Base-by-base conservation (phyloP, 257 asterid species). In the Striga asiatica region DNA sequence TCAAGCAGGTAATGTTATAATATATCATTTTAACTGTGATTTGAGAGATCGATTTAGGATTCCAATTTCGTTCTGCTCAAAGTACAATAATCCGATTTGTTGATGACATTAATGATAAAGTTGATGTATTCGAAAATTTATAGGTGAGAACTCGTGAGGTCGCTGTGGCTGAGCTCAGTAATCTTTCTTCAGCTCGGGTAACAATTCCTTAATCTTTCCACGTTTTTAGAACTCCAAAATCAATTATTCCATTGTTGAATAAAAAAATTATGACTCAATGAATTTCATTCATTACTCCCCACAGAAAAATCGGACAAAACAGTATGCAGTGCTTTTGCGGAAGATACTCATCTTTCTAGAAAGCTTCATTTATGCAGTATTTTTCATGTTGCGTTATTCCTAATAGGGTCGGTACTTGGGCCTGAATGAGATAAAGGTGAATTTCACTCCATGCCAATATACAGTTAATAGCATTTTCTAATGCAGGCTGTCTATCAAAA, bases 401-500 rank as follows among this genome's bases (percentile, higher is more conserved):
- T 19, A 7, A 2, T 3, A 12, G 22, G 29, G 8, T 11, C 24
- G 11, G 9, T 11, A 16, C 3, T 41, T 12, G 53, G 20, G 8
- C 50, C n/a, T n/a, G n/a, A n/a, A n/a, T n/a, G n/a, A n/a, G n/a
- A n/a, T n/a, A n/a, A n/a, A n/a, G n/a, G 11, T 35, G 11, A 5
- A 3, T 35, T 12, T 35, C 8, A 6, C 2, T 61, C 50, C 46
- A 16, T 47, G 7, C 5, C 18, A 20, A 35, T 23, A 10, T 42
- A 19, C 4, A 43, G 37, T 63, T 24, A 54, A n/a, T n/a, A n/a
- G n/a, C n/a, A n/a, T n/a, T n/a, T n/a, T n/a, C n/a, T n/a, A n/a
- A n/a, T n/a, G n/a, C 71, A 89, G 97, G 73, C 65, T 21, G 91
- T 89, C 48, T 89, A 86, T 70, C 91, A 80, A 61, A 81, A 60